These are phyloP conservation scores for Hypomyces perniciosus DNA, from an alignment of 2,329 filamentous ascomycete genomes.

Conservation along the genomic window DNA sequence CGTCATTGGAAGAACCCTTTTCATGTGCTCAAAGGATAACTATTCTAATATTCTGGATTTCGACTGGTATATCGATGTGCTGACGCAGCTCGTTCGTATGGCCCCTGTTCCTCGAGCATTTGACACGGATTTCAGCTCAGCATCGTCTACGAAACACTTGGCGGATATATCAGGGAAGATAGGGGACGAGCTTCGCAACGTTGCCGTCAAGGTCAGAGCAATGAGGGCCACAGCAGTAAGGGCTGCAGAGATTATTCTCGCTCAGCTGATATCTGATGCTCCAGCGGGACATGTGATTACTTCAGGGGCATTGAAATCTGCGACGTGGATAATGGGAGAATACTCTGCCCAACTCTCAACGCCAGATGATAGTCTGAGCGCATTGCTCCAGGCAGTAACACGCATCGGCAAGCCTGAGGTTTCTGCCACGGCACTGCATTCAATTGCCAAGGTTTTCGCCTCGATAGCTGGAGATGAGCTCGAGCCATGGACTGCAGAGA, in stretches of 20 bases:
- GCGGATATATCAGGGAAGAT: constrained; percentile 61
- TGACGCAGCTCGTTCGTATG: constrained; percentile 77
- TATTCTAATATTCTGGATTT: constrained; percentile 85
- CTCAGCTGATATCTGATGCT: constrained; percentile 48
- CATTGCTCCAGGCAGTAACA: constrained; percentile 63
- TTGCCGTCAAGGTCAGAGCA: constrained; percentile 85
- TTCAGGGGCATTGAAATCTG: constrained; percentile 64
- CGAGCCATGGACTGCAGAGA: constrained; percentile 63
- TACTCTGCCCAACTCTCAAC: constrained; percentile 67
- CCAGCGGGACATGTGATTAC: constrained; percentile 51
- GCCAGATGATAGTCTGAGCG: constrained; percentile 66
- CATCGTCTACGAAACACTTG: constrained; percentile 19
- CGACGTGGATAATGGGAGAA: constrained; percentile 84
- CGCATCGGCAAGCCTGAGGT: constrained; percentile 55
- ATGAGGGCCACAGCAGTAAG: constrained; percentile 74
- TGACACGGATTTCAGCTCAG: constrained; percentile 31
- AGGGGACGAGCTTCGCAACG: constrained; percentile 79
- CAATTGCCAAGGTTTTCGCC: constrained; percentile 79
- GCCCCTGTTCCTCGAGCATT: constrained; percentile 44
- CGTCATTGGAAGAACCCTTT: constrained; percentile 75
- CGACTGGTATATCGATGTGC: constrained; percentile 92
- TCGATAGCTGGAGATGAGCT: constrained; percentile 60
- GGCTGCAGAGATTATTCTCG: constrained; percentile 72
- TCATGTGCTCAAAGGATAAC: constrained; percentile 85
- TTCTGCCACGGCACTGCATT: constrained; percentile 75